Evolutionary conservation across 192 early-diverging fungal species (phyloP).

Genomic region (Anaeromyces robustus): DNA sequence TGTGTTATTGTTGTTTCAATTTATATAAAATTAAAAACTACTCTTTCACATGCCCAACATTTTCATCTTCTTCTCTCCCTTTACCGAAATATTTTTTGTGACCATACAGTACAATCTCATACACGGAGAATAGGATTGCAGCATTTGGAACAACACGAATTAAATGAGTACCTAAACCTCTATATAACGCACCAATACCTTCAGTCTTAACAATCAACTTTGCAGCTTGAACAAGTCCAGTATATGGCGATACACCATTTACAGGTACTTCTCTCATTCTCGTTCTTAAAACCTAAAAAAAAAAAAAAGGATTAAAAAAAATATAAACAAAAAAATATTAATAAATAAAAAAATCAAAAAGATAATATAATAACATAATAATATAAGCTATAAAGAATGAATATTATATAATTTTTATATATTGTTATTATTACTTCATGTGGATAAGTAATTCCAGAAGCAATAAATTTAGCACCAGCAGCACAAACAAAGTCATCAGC

Average conservation of each 20-base stretch:
- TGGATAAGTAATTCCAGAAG: slow-evolving; percentile 79
- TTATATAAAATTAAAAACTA: neutral
- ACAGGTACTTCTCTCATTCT: slow-evolving; percentile 67
- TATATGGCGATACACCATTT: slow-evolving; percentile 56
- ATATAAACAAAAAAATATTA: too few relatives aligned
- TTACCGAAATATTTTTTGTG: neutral
- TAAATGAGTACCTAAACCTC: slow-evolving; percentile 88
- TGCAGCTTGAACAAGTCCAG: slow-evolving; percentile 41
- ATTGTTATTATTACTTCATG: slow-evolving; percentile 54
- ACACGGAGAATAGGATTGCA: slow-evolving; percentile 81
- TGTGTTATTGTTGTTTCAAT: too few relatives aligned
- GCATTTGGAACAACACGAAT: slow-evolving; percentile 92
- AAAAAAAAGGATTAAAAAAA: neutral
- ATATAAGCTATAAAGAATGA: too few relatives aligned
- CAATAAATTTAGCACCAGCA: slow-evolving; percentile 69
- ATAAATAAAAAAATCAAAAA: too few relatives aligned
- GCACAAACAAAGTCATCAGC: slow-evolving; percentile 69
- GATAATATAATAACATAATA: too few relatives aligned
- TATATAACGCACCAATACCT: slow-evolving; percentile 72
- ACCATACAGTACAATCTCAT: slow-evolving; percentile 51
- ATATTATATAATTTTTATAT: neutral
- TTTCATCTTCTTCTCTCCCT: neutral
- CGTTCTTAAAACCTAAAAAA: slow-evolving; percentile 45
- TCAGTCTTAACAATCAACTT: slow-evolving; percentile 54
- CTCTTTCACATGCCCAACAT: neutral